A percentile compares a stretch with the other conserved stretches of the same genome.
Evolutionary conservation across 768 basidiomycete species (phyloP).

Genomic region (Obba rivulosa): DNA sequence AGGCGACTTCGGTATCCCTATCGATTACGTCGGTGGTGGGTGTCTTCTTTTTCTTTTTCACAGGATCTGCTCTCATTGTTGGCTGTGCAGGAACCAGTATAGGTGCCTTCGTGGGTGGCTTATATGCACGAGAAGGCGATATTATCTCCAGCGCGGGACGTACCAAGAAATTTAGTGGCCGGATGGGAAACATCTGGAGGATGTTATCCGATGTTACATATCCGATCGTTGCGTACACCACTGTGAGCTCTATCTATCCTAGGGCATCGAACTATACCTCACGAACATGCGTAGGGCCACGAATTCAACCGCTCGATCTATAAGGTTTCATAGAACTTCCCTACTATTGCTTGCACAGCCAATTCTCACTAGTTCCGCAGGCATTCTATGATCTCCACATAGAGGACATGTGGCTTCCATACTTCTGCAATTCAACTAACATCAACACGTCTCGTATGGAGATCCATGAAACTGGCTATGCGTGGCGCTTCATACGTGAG

Average conservation of each 20-base stretch:
- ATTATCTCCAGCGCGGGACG: constrained; percentile 79
- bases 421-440: constrained; percentile 97
- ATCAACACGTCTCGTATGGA: constrained; percentile 96
- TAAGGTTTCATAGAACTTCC: constrained; percentile 46
- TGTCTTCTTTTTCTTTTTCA: neutral
- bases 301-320: constrained; percentile 94
- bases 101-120: constrained; percentile 85
- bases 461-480: constrained; percentile 97
- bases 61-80: neutral
- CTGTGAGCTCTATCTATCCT: constrained; percentile 46
- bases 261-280: neutral
- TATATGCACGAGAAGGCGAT: constrained; percentile 94
- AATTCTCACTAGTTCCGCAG: constrained; percentile 26
- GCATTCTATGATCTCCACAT: constrained; percentile 93
- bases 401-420: constrained; percentile 98
- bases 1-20: constrained; percentile 87
- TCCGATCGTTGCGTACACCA: constrained; percentile 89
- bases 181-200: constrained; percentile 94
- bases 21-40: constrained; percentile 86
- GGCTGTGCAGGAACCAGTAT: constrained; percentile 69
- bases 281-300: constrained; percentile 60
- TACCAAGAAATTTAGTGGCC: constrained; percentile 84
- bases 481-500: constrained; percentile 87
- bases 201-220: constrained; percentile 92
- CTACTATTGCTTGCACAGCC: too few relatives aligned